These are phyloP conservation scores for Tillandsia fasciculata DNA, from an alignment of 176 grass and related monocot species.

Conservation along the genomic window DNA sequence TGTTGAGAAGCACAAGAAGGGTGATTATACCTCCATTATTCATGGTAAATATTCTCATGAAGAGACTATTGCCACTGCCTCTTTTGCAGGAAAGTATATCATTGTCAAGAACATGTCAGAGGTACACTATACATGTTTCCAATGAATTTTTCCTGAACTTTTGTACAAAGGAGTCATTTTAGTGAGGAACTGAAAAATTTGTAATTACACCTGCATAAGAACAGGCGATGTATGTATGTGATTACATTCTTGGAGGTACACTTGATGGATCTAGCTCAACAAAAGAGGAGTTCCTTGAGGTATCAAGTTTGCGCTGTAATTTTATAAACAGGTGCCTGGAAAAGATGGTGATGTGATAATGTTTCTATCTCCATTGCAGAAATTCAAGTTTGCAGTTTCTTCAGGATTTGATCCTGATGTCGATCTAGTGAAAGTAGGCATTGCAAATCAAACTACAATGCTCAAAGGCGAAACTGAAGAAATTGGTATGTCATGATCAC, in stretches of 20 bases:
- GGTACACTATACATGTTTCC: constrained; percentile 27
- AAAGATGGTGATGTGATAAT: constrained; percentile 1
- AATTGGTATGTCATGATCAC: constrained; percentile 41
- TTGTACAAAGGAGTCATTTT: background rate
- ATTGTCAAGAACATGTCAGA: constrained; percentile 87
- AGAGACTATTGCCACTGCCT: constrained; percentile 93
- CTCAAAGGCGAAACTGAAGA: constrained; percentile 99
- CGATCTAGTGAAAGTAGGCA: constrained; percentile 73
- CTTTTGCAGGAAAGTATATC: constrained; percentile 86
- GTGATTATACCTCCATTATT: constrained; percentile 90
- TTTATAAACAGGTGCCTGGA: background rate
- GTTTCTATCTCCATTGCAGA: constrained; percentile 32
- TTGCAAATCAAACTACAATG: constrained; percentile 99
- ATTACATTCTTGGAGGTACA: constrained; percentile 89
- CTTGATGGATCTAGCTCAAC: constrained; percentile 93
- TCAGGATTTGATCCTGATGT: constrained; percentile 92
- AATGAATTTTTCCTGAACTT: background rate
- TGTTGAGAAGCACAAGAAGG: constrained; percentile 99
- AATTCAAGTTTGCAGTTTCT: constrained; percentile 89
- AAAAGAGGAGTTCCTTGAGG: constrained; percentile 75
- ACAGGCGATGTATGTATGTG: constrained; percentile 84
- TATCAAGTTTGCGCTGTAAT: constrained; percentile 8
- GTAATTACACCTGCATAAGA: constrained; percentile 1
- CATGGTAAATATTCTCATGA: constrained; percentile 95
- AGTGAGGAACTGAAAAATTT: background rate